phyloP scores from a whole-genome alignment of 352 stramenopile species.

The Albugo candida region DNA sequence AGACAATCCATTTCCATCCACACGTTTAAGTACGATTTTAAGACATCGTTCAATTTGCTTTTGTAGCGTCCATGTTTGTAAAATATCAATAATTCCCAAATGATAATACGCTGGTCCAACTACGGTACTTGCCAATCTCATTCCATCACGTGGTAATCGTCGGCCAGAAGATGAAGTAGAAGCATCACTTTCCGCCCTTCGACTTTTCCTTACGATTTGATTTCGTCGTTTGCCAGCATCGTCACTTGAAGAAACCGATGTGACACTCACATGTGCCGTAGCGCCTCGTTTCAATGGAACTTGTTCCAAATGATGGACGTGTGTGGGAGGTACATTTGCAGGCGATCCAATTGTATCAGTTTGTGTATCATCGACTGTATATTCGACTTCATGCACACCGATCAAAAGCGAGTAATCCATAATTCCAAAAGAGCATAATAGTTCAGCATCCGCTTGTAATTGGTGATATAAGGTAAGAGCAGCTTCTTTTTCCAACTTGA shows the following conservation, averaged over 20 bases:
- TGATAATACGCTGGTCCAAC: constrained; percentile 78
- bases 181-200: background rate
- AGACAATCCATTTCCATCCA: constrained; percentile 54
- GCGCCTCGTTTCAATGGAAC: background rate
- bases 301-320: too few relatives aligned
- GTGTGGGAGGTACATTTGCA: background rate
- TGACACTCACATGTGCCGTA: background rate
- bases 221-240: background rate
- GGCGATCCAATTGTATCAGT: background rate
- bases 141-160: constrained; percentile 9
- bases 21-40: constrained; percentile 54
- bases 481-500: constrained; percentile 65
- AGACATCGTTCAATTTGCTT: constrained; percentile 69
- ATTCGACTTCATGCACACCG: constrained; percentile 78
- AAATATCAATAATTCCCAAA: constrained; percentile 80
- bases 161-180: constrained; percentile 3
- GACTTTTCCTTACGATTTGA: background rate
- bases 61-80: constrained; percentile 75
- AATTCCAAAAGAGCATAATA: constrained; percentile 76
- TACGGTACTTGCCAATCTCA: constrained; percentile 56
- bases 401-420: constrained; percentile 87
- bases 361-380: constrained; percentile 32
- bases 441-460: constrained; percentile 51
- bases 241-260: background rate
- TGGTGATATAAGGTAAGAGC: constrained; percentile 56